These are phyloP conservation scores for Saccharum spontaneum DNA, from an alignment of 176 grass and related monocot genomes.

Conservation along the genomic window DNA sequence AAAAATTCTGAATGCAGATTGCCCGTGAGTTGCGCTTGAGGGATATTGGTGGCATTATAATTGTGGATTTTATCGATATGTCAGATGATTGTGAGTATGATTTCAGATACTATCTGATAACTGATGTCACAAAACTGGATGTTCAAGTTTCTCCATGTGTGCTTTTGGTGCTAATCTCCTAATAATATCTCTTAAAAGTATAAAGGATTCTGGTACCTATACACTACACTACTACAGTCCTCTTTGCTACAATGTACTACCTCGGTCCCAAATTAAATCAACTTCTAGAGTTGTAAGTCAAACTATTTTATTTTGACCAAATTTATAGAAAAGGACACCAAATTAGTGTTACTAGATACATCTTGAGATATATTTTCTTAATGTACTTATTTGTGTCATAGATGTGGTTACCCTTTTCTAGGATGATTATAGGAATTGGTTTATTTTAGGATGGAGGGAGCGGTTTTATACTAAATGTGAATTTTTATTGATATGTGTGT, in stretches of 20 bases:
- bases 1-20: conserved; percentile 65
- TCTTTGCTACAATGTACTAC: background rate
- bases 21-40: conserved; percentile 89
- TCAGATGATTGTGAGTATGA: conserved; percentile 84
- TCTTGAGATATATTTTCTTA: background rate
- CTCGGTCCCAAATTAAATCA: background rate
- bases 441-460: background rate
- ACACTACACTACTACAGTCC: background rate
- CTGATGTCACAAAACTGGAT: conserved; percentile 28
- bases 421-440: background rate
- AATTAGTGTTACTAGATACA: background rate
- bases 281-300: background rate
- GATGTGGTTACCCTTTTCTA: background rate
- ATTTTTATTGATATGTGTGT: conserved; percentile 3
- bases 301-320: background rate
- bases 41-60: conserved; percentile 95
- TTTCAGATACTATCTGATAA: conserved; percentile 22
- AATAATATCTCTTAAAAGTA: conserved; percentile 6
- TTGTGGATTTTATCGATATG: conserved; percentile 98
- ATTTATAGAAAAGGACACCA: background rate
- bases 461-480: background rate
- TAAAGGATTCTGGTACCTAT: background rate
- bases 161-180: background rate
- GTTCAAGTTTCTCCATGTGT: background rate
- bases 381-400: background rate